phyloP scores from a whole-genome alignment of 345 rosid species.

The rapeseed (Brassica napus) region Da-Ae NC_063442.1:40122001-40122500 shows the following conservation, averaged over 20 bases:
- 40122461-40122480: slow-evolving; percentile 63
- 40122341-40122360: slow-evolving; percentile 67
- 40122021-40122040: not conserved
- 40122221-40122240: slow-evolving; percentile 81
- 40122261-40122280: slow-evolving; percentile 80
- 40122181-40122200: slow-evolving; percentile 72
- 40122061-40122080: slow-evolving; percentile 25
- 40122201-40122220: slow-evolving; percentile 82
- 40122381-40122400: slow-evolving; percentile 81
- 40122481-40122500: slow-evolving; percentile 43
- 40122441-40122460: slow-evolving; percentile 59
- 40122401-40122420: slow-evolving; percentile 80
- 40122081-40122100: slow-evolving; percentile 48
- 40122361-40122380: slow-evolving; percentile 82
- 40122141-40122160: slow-evolving; percentile 75
- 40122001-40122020: not conserved
- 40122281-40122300: slow-evolving; percentile 68
- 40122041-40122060: not conserved
- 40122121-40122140: slow-evolving; percentile 44
- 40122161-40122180: slow-evolving; percentile 54
- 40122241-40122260: slow-evolving; percentile 76
- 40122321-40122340: slow-evolving; percentile 62
- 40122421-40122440: slow-evolving; percentile 89
- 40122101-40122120: slow-evolving; percentile 41
- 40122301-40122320: slow-evolving; percentile 56